Conservation (phyloP, 257 asterid genomes). For the Sherardia arvensis region DNA sequence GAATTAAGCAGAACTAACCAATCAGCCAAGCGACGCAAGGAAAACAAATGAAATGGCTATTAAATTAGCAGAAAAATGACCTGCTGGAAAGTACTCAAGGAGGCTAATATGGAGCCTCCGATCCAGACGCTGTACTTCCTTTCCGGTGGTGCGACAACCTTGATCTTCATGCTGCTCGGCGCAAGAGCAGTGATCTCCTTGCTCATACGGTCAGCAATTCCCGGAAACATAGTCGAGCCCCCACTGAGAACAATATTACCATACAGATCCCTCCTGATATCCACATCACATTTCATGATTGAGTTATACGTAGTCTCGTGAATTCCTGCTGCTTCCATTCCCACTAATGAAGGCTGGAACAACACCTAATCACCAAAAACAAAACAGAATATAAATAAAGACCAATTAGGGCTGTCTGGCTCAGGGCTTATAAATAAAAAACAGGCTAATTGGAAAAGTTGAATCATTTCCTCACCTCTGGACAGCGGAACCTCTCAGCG, state of each 20-base stretch:
- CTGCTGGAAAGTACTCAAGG: constrained; percentile 69
- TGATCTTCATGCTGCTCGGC: constrained; percentile 58
- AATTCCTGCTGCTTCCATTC: constrained; percentile 18
- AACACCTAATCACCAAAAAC: no score
- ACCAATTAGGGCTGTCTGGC: no score
- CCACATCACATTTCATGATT: constrained; percentile 43
- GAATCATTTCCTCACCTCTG: no score
- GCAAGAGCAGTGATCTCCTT: constrained; percentile 62
- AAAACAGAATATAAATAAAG: no score
- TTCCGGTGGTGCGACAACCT: constrained; percentile 64
- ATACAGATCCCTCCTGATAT: constrained; percentile 56
- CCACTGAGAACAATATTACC: constrained; percentile 67
- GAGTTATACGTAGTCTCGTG: constrained; percentile 46
- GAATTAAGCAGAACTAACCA: neutral
- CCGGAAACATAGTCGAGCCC: constrained; percentile 69
- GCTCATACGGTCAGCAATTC: constrained; percentile 61
- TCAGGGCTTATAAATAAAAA: no score
- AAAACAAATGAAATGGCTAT: neutral
- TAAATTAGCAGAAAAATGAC: constrained; percentile 12
- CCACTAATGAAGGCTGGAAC: constrained; percentile 32
- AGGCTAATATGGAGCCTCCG: constrained; percentile 61
- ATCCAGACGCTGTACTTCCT: constrained; percentile 74
- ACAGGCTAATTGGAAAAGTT: no score
- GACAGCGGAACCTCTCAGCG: constrained; percentile 37
- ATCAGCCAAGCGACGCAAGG: neutral